Evolutionary conservation across 225 moss, liverwort and hornwort species (phyloP).

Genomic region (Polytrichum commune): DNA sequence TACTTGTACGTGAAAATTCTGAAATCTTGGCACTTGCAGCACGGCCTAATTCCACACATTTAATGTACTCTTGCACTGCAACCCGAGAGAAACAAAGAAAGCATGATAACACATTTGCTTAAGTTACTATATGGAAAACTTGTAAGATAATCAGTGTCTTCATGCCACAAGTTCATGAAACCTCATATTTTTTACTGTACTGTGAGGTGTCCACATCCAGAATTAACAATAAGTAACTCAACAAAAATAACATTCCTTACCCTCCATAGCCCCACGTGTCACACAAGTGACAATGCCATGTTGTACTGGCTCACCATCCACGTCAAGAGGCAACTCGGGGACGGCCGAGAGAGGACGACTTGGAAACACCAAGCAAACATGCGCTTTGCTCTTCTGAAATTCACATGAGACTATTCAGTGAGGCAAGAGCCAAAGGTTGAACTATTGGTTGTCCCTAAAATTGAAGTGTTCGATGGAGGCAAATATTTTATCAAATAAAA

Average conservation of each 20-base stretch:
- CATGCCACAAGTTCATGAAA: too few species aligned
- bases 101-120: background rate
- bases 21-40: constrained; percentile 58
- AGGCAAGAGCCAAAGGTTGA: too few species aligned
- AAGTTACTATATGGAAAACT: background rate
- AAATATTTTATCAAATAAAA: too few species aligned
- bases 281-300: constrained; percentile 75
- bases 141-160: background rate
- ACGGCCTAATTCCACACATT: constrained; percentile 70
- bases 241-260: constrained; percentile 26
- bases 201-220: too few species aligned
- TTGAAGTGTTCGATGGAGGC: too few species aligned
- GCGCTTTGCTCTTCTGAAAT: constrained; percentile 61
- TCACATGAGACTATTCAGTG: too few species aligned
- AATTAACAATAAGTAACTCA: too few species aligned
- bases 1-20: constrained; percentile 61
- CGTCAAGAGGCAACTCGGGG: constrained; percentile 58
- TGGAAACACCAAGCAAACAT: constrained; percentile 80
- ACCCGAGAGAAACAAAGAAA: constrained; percentile 10
- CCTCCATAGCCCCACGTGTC: constrained; percentile 87
- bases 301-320: constrained; percentile 71
- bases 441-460: too few species aligned
- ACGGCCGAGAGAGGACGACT: constrained; percentile 71
- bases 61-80: constrained; percentile 76
- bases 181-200: too few species aligned